Evolutionary conservation across 768 basidiomycete genomes (phyloP), one percentile per base, ranked within the genome.

Genomic region (Cystobasidium tubakii): DNA sequence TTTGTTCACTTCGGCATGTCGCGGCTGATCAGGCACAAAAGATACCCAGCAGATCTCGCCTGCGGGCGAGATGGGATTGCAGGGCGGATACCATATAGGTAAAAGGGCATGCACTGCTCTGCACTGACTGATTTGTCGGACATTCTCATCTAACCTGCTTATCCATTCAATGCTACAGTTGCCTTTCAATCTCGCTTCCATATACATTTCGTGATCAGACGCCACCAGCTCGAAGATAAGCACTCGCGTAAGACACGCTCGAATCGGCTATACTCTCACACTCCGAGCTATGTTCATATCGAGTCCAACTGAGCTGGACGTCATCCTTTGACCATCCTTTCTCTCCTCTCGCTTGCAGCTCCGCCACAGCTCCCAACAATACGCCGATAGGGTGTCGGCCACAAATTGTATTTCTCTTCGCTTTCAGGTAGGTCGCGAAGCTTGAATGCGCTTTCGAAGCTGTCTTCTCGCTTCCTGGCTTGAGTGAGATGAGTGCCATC

Each of bases 221-320:
- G 46, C 46, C 46, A 50, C 46, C n/a, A n/a, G n/a, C 3, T 15
- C 46, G 46, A 17, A 50, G 46, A 54, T 88, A 92, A 34, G 88
- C 96, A 80, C 93, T 95, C 9, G 93, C 94, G 80, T 99, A 99
- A 81, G 92, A 95, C 25, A 99, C 96, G 79, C 95, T 97, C 39
- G 89, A 91, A 81, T 93, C 91, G 60, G 84, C 82, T 67, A 89
- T 79, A 21, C 82, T 86, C 76, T 83, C 76, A 79, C 90, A 92
- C 71, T 85, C 83, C 79, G 87, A 90, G 80, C 93, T 98, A 82
- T 98, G 95, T 80, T 91, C 92, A 81, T 99, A 99, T 77, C 88
- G 84, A 27, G 96, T 91, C 87, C 92, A 99, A 76, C 87, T 86
- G 65, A 92, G 79, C 62, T 78, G 80, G 27, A 81, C 83, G 0